A percentile compares a stretch with the other conserved stretches of the same genome.
These are phyloP conservation scores for Chaetomium cochliodes DNA, from an alignment of 495 filamentous ascomycete species.

Conservation along the genomic window DNA sequence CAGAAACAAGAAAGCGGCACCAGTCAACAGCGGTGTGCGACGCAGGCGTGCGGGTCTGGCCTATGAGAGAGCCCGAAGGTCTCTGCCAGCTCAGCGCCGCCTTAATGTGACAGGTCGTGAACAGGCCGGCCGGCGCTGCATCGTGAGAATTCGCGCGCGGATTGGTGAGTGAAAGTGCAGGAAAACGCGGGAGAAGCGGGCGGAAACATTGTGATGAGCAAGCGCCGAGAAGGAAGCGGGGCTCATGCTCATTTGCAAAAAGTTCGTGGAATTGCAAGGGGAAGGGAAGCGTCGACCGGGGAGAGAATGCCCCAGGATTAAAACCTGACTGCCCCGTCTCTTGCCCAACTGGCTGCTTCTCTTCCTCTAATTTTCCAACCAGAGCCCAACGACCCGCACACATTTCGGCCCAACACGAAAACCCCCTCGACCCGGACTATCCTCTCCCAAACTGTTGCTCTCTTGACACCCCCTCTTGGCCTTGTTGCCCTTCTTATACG, in stretches of 20 bases:
- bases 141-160: neutral
- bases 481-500: conserved; percentile 13
- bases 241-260: conserved; percentile 16
- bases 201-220: conserved; percentile 22
- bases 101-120: conserved; percentile 36
- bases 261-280: neutral
- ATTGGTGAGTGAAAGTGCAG: conserved; percentile 19
- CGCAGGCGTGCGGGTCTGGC: conserved; percentile 24
- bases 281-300: conserved; percentile 5
- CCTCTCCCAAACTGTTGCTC: conserved; percentile 12
- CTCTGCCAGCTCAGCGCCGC: conserved; percentile 37
- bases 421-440: conserved; percentile 14
- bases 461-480: neutral
- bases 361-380: conserved; percentile 35
- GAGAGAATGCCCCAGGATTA: conserved; percentile 39
- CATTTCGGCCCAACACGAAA: conserved; percentile 47
- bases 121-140: conserved; percentile 21
- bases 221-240: conserved; percentile 25
- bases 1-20: conserved; percentile 32
- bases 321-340: conserved; percentile 50
- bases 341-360: conserved; percentile 47
- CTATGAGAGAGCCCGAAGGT: conserved; percentile 33
- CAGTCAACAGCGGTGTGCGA: conserved; percentile 32
- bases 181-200: conserved; percentile 25
- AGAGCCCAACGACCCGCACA: conserved; percentile 46